Conservation (phyloP, 352 stramenopile species). For the Phytophthora fragariaefolia region DNA sequence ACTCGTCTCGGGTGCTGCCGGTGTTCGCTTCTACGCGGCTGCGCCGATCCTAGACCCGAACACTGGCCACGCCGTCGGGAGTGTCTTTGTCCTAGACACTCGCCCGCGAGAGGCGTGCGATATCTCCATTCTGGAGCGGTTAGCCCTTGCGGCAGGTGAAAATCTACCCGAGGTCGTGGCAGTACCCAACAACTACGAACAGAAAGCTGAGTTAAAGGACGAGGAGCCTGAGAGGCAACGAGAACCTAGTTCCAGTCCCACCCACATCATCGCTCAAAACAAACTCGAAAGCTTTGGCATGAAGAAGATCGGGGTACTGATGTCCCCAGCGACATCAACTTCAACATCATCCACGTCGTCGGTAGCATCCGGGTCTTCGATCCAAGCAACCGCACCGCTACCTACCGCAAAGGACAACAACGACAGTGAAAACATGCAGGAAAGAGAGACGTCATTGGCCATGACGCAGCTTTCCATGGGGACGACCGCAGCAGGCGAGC, state of each 20-base stretch:
- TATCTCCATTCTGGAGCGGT: constrained; percentile 69
- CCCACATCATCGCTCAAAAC: constrained; percentile 13
- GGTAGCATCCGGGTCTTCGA: constrained; percentile 18
- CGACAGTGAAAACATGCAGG: background rate
- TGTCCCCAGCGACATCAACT: constrained; percentile 31
- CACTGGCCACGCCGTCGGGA: constrained; percentile 68
- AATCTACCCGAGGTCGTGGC: constrained; percentile 44
- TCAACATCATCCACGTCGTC: constrained; percentile 51
- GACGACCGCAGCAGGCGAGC: constrained; percentile 34
- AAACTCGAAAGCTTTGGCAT: constrained; percentile 23
- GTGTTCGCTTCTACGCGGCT: constrained; percentile 95
- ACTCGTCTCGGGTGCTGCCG: constrained; percentile 87
- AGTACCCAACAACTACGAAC: constrained; percentile 6
- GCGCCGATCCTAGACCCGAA: constrained; percentile 72
- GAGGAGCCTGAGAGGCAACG: constrained; percentile 18
- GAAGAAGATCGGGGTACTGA: constrained; percentile 14
- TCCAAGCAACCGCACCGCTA: constrained; percentile 6
- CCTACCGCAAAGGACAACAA: constrained; percentile 15
- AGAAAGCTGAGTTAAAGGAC: constrained; percentile 6
- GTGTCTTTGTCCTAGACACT: constrained; percentile 86
- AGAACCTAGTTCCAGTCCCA: constrained; percentile 1
- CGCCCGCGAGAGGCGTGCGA: constrained; percentile 74
- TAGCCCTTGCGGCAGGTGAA: constrained; percentile 64
- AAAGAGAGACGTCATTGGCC: constrained; percentile 19
- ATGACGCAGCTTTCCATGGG: constrained; percentile 41